Evolutionary conservation across 2,329 filamentous ascomycete genomes (phyloP).

Genomic region (Metarhizium sp.): DNA sequence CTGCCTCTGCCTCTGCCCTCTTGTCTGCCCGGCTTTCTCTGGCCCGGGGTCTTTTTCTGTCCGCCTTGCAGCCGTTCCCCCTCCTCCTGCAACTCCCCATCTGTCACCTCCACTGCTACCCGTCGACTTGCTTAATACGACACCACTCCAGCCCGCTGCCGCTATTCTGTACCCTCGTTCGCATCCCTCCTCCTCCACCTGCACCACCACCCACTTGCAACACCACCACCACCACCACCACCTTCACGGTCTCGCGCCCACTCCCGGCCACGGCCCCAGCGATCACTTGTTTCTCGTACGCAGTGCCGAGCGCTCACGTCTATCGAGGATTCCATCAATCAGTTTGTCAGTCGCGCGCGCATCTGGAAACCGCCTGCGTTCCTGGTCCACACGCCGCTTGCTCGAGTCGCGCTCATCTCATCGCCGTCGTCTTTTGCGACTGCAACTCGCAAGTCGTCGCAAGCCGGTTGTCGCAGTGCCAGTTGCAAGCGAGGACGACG

Average conservation of each 20-base stretch:
- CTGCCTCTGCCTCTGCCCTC: no score
- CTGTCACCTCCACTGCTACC: conserved; percentile 6
- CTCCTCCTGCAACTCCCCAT: conserved; percentile 7
- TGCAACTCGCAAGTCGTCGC: not conserved
- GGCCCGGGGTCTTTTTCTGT: not conserved
- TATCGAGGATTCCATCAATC: conserved; percentile 1
- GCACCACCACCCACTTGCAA: conserved; percentile 11
- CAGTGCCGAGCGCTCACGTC: not conserved
- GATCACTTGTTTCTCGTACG: conserved; percentile 1
- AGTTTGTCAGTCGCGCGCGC: conserved; percentile 2
- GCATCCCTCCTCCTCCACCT: conserved; percentile 11
- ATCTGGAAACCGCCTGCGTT: not conserved
- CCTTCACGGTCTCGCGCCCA: conserved; percentile 9
- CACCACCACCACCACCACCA: conserved; percentile 10
- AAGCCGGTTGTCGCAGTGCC: conserved; percentile 1
- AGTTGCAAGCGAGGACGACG: not conserved
- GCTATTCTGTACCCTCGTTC: conserved; percentile 9
- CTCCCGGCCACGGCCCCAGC: conserved; percentile 11
- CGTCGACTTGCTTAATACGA: conserved; percentile 4
- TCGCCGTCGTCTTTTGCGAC: conserved; percentile 2
- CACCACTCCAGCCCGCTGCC: conserved; percentile 7
- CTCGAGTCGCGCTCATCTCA: conserved; percentile 2
- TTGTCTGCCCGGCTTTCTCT: no score
- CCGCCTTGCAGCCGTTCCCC: conserved; percentile 7
- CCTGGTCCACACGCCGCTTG: conserved; percentile 3